Conservation (phyloP, 352 stramenopile genomes). For the Phytophthora kernoviae region DNA sequence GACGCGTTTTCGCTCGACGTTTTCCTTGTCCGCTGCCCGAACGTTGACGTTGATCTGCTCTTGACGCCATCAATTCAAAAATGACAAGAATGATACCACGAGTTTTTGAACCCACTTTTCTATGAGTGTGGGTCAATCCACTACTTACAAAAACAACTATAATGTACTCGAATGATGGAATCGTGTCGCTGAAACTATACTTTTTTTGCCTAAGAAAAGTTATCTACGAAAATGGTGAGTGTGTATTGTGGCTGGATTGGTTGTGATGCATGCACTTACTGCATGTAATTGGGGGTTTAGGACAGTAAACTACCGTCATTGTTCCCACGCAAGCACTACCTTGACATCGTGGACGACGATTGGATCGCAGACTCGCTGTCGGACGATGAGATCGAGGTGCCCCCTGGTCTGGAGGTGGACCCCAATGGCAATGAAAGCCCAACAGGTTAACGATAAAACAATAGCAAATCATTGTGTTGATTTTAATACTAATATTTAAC, state of each 20-base stretch:
- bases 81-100: background rate
- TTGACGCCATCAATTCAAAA: slow-evolving; percentile 17
- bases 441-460: slow-evolving; percentile 24
- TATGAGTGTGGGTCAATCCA: slow-evolving; percentile 14
- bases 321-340: slow-evolving; percentile 70
- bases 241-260: background rate
- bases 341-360: slow-evolving; percentile 84
- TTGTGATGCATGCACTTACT: background rate
- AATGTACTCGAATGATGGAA: background rate
- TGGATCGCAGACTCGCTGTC: slow-evolving; percentile 84
- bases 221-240: background rate
- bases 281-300: slow-evolving; percentile 18
- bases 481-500: no score
- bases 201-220: no score
- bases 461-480: no score
- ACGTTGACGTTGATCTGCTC: background rate
- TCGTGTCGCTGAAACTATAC: no score
- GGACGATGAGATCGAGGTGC: slow-evolving; percentile 84
- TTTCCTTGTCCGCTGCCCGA: background rate
- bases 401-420: slow-evolving; percentile 57
- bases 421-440: slow-evolving; percentile 58
- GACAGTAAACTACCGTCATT: slow-evolving; percentile 75
- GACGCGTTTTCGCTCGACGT: slow-evolving; percentile 29
- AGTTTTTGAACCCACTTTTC: slow-evolving; percentile 9
- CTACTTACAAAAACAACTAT: background rate